These are phyloP conservation scores for Carallia pectinifolia DNA, from an alignment of 345 rosid genomes.

Conservation along the genomic window DNA sequence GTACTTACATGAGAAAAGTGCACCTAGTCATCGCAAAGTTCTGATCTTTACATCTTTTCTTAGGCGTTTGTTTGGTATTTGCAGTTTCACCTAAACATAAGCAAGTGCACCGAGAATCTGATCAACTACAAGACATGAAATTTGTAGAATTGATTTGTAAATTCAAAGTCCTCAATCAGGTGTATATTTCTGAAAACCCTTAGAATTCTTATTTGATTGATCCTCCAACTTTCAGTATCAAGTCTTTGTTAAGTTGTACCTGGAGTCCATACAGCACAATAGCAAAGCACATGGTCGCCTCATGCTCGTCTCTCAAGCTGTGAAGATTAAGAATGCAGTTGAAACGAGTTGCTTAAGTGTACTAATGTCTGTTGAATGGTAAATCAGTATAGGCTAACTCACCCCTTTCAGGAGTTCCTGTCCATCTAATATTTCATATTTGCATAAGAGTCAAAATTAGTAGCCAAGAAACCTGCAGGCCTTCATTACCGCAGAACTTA, in stretches of 20 bases:
- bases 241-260: conserved; percentile 34
- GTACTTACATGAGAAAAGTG: conserved; percentile 71
- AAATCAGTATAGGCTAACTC: conserved; percentile 18
- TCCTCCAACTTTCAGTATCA: not conserved
- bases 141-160: too few species aligned
- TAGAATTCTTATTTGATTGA: too few species aligned
- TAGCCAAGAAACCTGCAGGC: not conserved
- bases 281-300: conserved; percentile 79
- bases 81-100: conserved; percentile 70
- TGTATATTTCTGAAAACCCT: too few species aligned
- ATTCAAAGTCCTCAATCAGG: too few species aligned
- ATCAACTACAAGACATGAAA: too few species aligned
- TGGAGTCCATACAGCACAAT: conserved; percentile 98
- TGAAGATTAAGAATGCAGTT: conserved; percentile 10
- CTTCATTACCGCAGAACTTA: not conserved
- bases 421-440: conserved; percentile 81
- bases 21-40: conserved; percentile 53
- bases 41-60: conserved; percentile 47
- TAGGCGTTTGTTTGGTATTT: conserved; percentile 61
- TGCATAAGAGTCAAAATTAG: too few species aligned
- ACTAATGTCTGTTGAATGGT: too few species aligned
- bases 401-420: conserved; percentile 81
- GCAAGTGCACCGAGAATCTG: too few species aligned
- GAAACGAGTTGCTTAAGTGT: not conserved
- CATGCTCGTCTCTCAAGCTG: conserved; percentile 78